phyloP scores from a whole-genome alignment of 495 filamentous ascomycete genomes.

The Elasticomyces elasticus region DNA sequence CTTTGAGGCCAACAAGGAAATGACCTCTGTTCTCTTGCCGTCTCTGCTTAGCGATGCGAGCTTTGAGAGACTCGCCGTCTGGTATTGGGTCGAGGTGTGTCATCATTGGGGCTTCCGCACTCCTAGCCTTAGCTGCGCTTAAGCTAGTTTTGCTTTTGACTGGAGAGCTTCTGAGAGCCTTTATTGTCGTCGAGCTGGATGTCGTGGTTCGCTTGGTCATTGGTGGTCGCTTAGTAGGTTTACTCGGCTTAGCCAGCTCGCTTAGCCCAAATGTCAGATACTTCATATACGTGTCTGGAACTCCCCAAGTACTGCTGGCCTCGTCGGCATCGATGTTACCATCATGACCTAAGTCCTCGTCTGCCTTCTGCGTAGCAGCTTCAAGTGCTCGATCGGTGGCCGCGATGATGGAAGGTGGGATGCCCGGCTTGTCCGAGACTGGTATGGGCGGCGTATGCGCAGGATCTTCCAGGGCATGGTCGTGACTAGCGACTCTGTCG shows the following conservation, averaged over 20 bases:
- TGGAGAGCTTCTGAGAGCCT: neutral
- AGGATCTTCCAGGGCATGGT: neutral
- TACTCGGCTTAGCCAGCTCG: slow-evolving; percentile 10
- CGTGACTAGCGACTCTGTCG: neutral
- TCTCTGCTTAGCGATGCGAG: slow-evolving; percentile 25
- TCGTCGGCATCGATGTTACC: slow-evolving; percentile 30
- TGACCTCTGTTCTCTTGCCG: slow-evolving; percentile 40
- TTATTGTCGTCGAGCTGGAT: neutral
- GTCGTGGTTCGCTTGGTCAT: neutral
- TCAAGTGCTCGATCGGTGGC: slow-evolving; percentile 6
- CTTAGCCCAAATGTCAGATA: slow-evolving; percentile 40
- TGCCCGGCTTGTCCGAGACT: neutral
- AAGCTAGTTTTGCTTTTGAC: neutral
- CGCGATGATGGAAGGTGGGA: slow-evolving; percentile 10
- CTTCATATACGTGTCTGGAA: slow-evolving; percentile 41
- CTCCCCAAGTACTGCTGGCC: slow-evolving; percentile 38
- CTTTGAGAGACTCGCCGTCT: slow-evolving; percentile 25
- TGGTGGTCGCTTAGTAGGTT: slow-evolving; percentile 5
- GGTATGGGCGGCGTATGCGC: neutral
- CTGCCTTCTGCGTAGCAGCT: slow-evolving; percentile 3
- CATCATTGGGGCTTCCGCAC: slow-evolving; percentile 9
- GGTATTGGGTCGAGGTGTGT: slow-evolving; percentile 32
- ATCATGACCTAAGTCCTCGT: neutral
- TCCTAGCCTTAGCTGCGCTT: neutral
- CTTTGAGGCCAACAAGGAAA: slow-evolving; percentile 63